These are phyloP conservation scores for Botryotinia narcissicola DNA, from an alignment of 2,329 filamentous ascomycete species.

Conservation along the genomic window DNA sequence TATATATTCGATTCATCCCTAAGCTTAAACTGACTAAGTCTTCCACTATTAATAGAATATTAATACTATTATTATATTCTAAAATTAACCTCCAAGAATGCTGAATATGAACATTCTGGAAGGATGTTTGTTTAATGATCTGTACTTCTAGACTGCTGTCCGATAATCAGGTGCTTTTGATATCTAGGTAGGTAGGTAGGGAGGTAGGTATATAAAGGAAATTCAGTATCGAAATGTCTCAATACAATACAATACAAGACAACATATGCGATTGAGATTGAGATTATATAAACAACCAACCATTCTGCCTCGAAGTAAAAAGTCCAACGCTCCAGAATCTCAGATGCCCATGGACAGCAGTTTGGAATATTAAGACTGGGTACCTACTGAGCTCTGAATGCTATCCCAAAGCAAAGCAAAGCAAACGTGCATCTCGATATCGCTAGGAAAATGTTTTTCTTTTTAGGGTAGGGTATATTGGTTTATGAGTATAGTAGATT, in stretches of 20 bases:
- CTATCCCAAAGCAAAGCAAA: not conserved
- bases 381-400: not conserved
- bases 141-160: not conserved
- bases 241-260: no score
- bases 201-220: no score
- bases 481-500: not conserved
- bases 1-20: no score
- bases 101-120: fast-evolving
- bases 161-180: not conserved
- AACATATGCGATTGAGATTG: not conserved
- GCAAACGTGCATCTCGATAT: not conserved
- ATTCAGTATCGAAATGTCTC: not conserved
- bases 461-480: no score
- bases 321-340: not conserved
- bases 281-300: not conserved
- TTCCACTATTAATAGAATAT: no score
- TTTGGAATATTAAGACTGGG: not conserved
- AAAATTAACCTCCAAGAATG: no score
- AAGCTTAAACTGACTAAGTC: no score
- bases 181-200: not conserved
- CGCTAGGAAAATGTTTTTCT: not conserved
- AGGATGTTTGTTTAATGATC: not conserved
- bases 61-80: no score
- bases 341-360: not conserved
- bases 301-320: fast-evolving